A percentile compares a stretch with the other conserved stretches of the same genome.
phyloP scores from a whole-genome alignment of 139 green algal genomes.

The Limnomonas spitsbergensis region DNA sequence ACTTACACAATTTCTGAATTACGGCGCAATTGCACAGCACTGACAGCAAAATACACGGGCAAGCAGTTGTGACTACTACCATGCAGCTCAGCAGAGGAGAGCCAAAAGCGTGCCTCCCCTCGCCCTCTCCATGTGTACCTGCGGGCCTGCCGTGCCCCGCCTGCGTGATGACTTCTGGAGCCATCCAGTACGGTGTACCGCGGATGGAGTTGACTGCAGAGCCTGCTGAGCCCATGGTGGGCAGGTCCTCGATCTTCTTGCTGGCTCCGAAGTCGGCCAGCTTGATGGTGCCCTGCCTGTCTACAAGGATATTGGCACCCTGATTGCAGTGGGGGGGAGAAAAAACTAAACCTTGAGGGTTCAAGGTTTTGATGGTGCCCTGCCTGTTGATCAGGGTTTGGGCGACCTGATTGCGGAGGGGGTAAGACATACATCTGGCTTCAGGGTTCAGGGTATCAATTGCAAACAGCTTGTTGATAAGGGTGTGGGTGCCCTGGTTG shows the following conservation, averaged over 20 bases:
- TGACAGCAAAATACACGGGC: background rate
- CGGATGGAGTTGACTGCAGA: background rate
- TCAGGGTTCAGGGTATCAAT: too few relatives aligned
- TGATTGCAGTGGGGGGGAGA: background rate
- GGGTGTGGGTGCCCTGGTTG: too few relatives aligned
- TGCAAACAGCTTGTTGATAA: too few relatives aligned
- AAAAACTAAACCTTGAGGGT: too few relatives aligned
- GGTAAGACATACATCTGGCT: too few relatives aligned
- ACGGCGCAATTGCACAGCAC: too few relatives aligned
- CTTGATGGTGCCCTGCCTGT: background rate
- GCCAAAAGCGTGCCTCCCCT: background rate
- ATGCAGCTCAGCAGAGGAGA: background rate
- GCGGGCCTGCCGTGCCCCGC: slow-evolving; percentile 65
- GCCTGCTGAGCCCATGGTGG: background rate
- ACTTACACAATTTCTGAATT: too few relatives aligned
- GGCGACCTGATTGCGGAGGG: too few relatives aligned
- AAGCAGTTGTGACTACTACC: background rate
- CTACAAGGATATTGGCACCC: slow-evolving; percentile 3
- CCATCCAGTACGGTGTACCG: slow-evolving; percentile 98
- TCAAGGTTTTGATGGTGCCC: too few relatives aligned
- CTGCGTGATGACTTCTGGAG: slow-evolving; percentile 93
- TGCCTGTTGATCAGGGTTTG: too few relatives aligned
- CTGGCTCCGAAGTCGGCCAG: slow-evolving; percentile 21
- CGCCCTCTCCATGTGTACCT: slow-evolving; percentile 11
- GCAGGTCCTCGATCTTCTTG: slow-evolving; percentile 15